phyloP scores from a whole-genome alignment of 1,139 yeast genomes.

The Hyphopichia buzzinii region DNA sequence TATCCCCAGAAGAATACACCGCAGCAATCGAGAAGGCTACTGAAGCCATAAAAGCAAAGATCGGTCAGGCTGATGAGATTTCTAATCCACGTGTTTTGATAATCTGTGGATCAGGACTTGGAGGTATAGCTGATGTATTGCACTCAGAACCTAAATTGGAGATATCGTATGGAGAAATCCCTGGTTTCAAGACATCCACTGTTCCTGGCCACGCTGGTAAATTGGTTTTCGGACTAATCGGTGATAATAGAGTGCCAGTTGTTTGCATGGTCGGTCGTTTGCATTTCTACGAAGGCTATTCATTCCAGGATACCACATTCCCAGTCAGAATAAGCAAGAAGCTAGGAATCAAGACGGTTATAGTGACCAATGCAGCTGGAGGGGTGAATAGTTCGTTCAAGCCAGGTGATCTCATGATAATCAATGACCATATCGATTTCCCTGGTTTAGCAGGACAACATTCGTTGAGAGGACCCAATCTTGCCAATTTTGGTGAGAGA shows the following conservation, averaged over 20 bases:
- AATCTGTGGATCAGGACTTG: conserved; percentile 93
- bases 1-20: conserved; percentile 10
- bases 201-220: conserved; percentile 90
- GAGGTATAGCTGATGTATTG: conserved; percentile 70
- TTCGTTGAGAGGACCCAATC: conserved; percentile 85
- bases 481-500: conserved; percentile 77
- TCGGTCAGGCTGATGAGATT: conserved; percentile 18
- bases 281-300: conserved; percentile 90
- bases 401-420: conserved; percentile 90
- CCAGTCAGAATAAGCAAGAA: conserved; percentile 76
- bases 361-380: conserved; percentile 95
- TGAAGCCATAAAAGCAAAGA: conserved; percentile 12
- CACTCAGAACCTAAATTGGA: conserved; percentile 40
- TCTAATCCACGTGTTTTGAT: conserved; percentile 62
- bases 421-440: conserved; percentile 82
- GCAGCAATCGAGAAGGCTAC: conserved; percentile 20
- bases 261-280: conserved; percentile 92
- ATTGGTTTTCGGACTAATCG: conserved; percentile 75
- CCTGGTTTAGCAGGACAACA: conserved; percentile 90
- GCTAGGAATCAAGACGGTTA: conserved; percentile 58
- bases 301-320: conserved; percentile 75
- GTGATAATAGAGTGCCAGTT: conserved; percentile 68
- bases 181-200: conserved; percentile 79
- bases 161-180: conserved; percentile 66
- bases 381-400: conserved; percentile 65